Evolutionary conservation across 768 basidiomycete genomes (phyloP), one percentile per base, ranked within the genome.

Genomic region (Mycena sanguinolenta): DNA sequence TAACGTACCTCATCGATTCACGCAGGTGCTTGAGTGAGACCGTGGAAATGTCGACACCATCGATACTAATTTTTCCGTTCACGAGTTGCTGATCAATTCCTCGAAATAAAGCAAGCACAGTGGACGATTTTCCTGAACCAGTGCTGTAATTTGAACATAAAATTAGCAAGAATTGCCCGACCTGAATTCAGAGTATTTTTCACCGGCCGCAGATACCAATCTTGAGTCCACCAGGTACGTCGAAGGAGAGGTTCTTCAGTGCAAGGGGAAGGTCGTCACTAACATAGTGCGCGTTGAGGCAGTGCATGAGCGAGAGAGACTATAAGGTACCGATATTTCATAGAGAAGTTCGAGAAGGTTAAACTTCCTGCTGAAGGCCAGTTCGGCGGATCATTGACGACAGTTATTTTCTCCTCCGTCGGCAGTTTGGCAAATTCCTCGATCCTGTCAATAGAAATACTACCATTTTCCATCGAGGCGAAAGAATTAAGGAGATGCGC

Each of bases 21-120:
- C 69, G 69, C 21, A 70, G 53, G 4, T 46, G 21, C 25, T 65
- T 53, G 10, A 65, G 34, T 10, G 69, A 54, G 12, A 70, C 25
- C 13, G 69, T 65, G 3, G 69, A 61, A 34, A 66, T 66, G 54
- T 70, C 69, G 23, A 70, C 54, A 6, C 64, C 69, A 21, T 70
- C 69, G 23, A 70, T 66, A 28, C 27, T 4, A 32, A 70, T 70
- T 14, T 49, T 70, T 25, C 69, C 69, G 1, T 64, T 61, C 27
- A 70, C 69, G 25, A 70, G 69, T 27, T 70, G 64, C 44, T 70
- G 69, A 23, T 70, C 69, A 27, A 70, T 66, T 14, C 69, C 69
- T n/a, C 69, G 63, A 54, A 70, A 70, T 5, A 70, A 42, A 13
- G 64, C 49, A 38, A 70, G 69, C 8, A 70, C 69, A 10, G 64